These are phyloP conservation scores for Daedaleopsis sinensis DNA, from an alignment of 768 basidiomycete genomes.

Conservation along the genomic window DNA sequence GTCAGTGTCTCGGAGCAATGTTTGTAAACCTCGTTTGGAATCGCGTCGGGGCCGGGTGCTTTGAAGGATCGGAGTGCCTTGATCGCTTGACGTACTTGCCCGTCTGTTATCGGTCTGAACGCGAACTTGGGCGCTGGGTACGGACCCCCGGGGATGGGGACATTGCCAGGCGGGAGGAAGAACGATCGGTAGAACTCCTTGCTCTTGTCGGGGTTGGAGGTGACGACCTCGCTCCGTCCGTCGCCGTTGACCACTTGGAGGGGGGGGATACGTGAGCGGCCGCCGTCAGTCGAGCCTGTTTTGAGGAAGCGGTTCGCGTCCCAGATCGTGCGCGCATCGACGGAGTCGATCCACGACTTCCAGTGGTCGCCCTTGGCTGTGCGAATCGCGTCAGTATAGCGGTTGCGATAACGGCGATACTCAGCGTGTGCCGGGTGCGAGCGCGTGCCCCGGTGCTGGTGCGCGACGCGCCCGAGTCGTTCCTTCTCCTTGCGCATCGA, in stretches of 20 bases:
- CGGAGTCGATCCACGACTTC: slow-evolving; percentile 25
- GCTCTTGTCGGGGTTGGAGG: background rate
- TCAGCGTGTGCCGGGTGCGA: slow-evolving; percentile 18
- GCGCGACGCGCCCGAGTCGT: slow-evolving; percentile 14
- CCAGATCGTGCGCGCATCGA: slow-evolving; percentile 20
- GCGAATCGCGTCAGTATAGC: slow-evolving; percentile 14
- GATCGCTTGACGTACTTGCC: background rate
- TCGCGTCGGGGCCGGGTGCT: slow-evolving; percentile 30
- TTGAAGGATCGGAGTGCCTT: slow-evolving; percentile 37
- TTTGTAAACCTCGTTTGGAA: slow-evolving; percentile 37
- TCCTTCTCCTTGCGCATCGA: slow-evolving; percentile 16
- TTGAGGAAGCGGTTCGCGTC: slow-evolving; percentile 10
- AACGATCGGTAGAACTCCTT: background rate
- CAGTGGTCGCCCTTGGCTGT: slow-evolving; percentile 27
- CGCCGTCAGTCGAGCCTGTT: slow-evolving; percentile 9
- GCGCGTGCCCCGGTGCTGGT: slow-evolving; percentile 4
- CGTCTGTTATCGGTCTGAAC: background rate
- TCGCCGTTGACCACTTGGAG: slow-evolving; percentile 5
- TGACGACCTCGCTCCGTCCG: background rate
- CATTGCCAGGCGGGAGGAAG: background rate
- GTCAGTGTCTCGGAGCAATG: slow-evolving; percentile 28
- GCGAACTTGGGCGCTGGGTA: background rate
- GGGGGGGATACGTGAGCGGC: slow-evolving; percentile 21
- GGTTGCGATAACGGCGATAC: slow-evolving; percentile 9
- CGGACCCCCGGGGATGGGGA: background rate